Evolutionary conservation across 2,329 filamentous ascomycete genomes (phyloP), one percentile per base, ranked within the genome.

Genomic region (Anthostomella pinea): DNA sequence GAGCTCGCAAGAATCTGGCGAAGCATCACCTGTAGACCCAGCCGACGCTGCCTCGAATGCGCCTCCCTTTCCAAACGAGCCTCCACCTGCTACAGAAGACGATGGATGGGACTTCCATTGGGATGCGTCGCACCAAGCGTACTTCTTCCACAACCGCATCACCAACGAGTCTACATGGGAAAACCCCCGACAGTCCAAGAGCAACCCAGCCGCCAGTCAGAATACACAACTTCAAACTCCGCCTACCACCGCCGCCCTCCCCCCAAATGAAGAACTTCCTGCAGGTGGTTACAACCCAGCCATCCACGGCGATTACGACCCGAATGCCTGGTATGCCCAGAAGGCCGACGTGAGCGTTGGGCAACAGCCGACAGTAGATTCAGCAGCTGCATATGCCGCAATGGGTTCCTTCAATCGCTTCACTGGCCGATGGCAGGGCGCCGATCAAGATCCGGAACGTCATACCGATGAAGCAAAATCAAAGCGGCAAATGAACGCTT

Each of bases 291-390:
- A 98, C 68, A 95, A 97, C 59, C 93, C 93, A 1, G 86, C 88
- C 16, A 91, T 98, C 29, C 93, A 98, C 61, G 93, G 93, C 52
- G 85, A 90, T 67, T 98, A 96, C 69, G 93, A 98, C 56, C 89
- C 90, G 4, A 93, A 83, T 42, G 91, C 93, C n/a, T 86, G 89
- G 69, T 98, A 98, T 60, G 91, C 93, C 8, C 76, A 86, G 57
- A 60, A 72, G 28, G 63, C 68, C 43, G 55, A 63, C 30, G 50
- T 58, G 8, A 54, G 57, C 2, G 46, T 64, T 25, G 62, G 63
- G 6, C 49, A 54, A 30, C 59, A 61, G 8, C 52, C 59, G 8
- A 53, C 58, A 8, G 56, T 54, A 9, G 51, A 59, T n/a, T 39
- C 59, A 0, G 49, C 63, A 6, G 53, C 60, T 1, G 66, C 75